Percentiles rank a stretch among this genome's conserved stretches.
These are phyloP conservation scores for Podaxis sp. DNA, from an alignment of 768 basidiomycete genomes.

Conservation along the genomic window DNA sequence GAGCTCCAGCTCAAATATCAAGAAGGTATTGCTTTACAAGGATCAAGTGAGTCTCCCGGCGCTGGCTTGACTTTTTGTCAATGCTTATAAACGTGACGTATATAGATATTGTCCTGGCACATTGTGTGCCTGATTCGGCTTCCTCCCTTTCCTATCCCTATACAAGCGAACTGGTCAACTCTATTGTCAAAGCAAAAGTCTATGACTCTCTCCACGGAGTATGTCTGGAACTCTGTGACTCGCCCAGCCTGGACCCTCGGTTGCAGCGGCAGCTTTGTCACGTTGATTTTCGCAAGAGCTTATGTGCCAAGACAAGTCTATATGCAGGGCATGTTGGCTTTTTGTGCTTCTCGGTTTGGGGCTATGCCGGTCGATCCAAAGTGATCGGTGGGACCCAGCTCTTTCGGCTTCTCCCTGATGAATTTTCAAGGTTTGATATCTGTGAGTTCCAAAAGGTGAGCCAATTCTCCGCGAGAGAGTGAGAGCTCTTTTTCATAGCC, in stretches of 20 bases:
- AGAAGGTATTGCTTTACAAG: background rate
- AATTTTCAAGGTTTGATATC: background rate
- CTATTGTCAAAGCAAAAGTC: background rate
- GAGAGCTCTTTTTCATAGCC: background rate
- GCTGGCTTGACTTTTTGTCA: background rate
- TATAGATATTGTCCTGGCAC: background rate
- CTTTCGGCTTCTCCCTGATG: background rate
- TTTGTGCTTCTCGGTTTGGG: background rate
- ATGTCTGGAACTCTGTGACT: background rate
- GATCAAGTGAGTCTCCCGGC: background rate
- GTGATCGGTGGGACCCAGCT: background rate
- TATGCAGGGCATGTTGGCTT: background rate
- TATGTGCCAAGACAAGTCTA: background rate
- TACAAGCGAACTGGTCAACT: slow-evolving; percentile 1
- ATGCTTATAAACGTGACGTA: background rate
- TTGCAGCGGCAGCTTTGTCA: background rate
- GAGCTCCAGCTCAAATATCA: background rate
- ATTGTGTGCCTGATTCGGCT: background rate
- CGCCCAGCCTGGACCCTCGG: background rate
- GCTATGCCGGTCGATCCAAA: background rate
- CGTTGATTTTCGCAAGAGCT: background rate
- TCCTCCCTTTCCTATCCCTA: background rate
- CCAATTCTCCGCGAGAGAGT: background rate
- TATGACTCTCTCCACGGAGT: background rate
- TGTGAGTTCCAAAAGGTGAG: background rate